A percentile compares a stretch with the other conserved stretches of the same genome.
Evolutionary conservation across 139 green algal genomes (phyloP).

Genomic region (Tetradesmus obliquus): DNA sequence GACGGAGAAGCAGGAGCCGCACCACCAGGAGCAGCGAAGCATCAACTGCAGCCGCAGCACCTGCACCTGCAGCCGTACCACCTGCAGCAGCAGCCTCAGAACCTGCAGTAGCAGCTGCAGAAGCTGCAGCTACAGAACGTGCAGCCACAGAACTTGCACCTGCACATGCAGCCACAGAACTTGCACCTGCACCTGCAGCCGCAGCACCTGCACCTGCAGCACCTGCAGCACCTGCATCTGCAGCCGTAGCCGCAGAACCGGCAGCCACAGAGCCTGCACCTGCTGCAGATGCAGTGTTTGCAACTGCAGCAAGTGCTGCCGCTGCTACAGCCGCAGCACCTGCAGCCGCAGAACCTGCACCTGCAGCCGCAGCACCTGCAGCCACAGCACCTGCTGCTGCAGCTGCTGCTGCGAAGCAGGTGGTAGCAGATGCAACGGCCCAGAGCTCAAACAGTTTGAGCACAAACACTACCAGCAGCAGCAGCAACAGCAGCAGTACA

Average conservation of each 20-base stretch:
- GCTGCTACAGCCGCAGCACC: not conserved
- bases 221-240: not conserved
- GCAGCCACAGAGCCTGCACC: not conserved
- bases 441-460: no score
- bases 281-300: not conserved
- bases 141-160: not conserved
- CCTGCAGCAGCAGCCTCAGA: not conserved
- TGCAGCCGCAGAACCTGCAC: not conserved
- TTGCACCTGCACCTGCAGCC: not conserved
- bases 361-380: not conserved
- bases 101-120: not conserved
- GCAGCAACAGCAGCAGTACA: conserved; percentile 28
- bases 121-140: not conserved
- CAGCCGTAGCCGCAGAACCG: not conserved
- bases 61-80: not conserved
- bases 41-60: not conserved
- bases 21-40: not conserved
- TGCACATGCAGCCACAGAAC: no score
- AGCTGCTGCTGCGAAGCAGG: not conserved
- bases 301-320: not conserved
- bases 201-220: not conserved
- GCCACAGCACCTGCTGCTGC: not conserved
- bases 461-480: conserved; percentile 20
- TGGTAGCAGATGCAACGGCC: not conserved
- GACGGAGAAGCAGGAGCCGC: not conserved